These are phyloP conservation scores for Gossypium longicalyx DNA, from an alignment of 345 rosid genomes.

Conservation along the genomic window DNA sequence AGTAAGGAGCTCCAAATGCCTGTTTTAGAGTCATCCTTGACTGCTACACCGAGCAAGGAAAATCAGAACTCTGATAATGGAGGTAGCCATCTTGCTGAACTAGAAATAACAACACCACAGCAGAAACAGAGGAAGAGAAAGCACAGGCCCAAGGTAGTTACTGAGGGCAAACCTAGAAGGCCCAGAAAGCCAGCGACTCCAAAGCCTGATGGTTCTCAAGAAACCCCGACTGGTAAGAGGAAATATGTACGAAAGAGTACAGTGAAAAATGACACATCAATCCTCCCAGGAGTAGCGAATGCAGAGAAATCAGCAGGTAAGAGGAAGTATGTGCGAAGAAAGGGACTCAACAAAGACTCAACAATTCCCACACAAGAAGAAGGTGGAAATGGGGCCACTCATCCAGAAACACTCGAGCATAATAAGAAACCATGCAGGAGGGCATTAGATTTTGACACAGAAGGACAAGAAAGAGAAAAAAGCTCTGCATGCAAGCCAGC, in stretches of 20 bases:
- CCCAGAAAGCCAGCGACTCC: conserved; percentile 35
- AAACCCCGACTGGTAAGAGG: conserved; percentile 44
- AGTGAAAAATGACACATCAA: conserved; percentile 22
- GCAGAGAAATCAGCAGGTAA: conserved; percentile 35
- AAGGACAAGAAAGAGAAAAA: conserved; percentile 21
- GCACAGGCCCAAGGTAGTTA: conserved; percentile 77
- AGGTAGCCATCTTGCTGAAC: conserved; percentile 20
- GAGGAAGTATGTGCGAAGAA: conserved; percentile 51
- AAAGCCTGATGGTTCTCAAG: conserved; percentile 28
- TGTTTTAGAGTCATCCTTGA: conserved; percentile 27
- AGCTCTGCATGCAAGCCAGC: conserved; percentile 16
- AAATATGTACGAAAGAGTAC: conserved; percentile 44
- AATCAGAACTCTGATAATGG: conserved; percentile 34
- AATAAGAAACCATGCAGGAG: conserved; percentile 50
- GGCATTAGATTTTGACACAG: conserved; percentile 47
- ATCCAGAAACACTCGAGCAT: conserved; percentile 20
- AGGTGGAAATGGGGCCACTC: conserved; percentile 20
- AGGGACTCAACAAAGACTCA: conserved; percentile 29
- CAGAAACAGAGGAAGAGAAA: conserved; percentile 69
- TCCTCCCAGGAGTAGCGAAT: conserved; percentile 28
- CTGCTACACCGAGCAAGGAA: conserved; percentile 18
- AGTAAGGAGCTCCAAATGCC: conserved; percentile 21
- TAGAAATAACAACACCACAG: conserved; percentile 48
- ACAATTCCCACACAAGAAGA: conserved; percentile 29
- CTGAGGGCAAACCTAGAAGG: conserved; percentile 47